These are phyloP conservation scores for Arxiozyma telluris DNA, from an alignment of 1,139 yeast genomes.

Conservation along the genomic window DNA sequence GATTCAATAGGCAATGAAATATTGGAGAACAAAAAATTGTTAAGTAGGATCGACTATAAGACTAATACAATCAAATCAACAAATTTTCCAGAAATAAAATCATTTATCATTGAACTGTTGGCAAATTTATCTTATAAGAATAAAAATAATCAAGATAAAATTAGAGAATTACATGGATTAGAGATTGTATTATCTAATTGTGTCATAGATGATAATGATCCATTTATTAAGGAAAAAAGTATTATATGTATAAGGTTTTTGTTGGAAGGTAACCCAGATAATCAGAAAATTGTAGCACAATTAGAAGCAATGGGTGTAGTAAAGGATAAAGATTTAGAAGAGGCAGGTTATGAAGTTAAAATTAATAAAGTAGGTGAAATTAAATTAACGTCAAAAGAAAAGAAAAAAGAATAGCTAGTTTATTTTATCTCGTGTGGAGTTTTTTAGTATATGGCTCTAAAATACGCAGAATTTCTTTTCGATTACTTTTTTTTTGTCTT, in stretches of 20 bases:
- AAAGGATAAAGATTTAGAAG: conserved; percentile 40
- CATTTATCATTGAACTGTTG: conserved; percentile 52
- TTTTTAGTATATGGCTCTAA: background rate
- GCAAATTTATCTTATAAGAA: conserved; percentile 47
- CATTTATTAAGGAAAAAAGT: conserved; percentile 78
- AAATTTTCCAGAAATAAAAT: conserved; percentile 52
- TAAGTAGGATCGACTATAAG: conserved; percentile 16
- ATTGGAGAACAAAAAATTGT: conserved; percentile 11
- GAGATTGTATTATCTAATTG: conserved; percentile 71
- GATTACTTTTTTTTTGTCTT: too few species aligned
- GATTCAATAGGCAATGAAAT: conserved; percentile 26
- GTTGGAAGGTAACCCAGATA: conserved; percentile 51
- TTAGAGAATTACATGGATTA: conserved; percentile 60
- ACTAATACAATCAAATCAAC: conserved; percentile 26
- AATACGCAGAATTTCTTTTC: too few species aligned
- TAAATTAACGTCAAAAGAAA: conserved; percentile 29
- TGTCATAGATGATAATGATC: conserved; percentile 78
- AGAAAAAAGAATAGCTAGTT: conserved; percentile 5
- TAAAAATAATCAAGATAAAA: conserved; percentile 51
- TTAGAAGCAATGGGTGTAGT: conserved; percentile 50
- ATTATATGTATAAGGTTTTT: conserved; percentile 68
- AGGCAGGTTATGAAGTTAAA: conserved; percentile 53
- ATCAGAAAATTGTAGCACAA: conserved; percentile 65
- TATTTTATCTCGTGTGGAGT: background rate
- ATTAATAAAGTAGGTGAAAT: conserved; percentile 46